Evolutionary conservation across 768 basidiomycete species (phyloP).

Genomic region (Lentinula edodes): DNA sequence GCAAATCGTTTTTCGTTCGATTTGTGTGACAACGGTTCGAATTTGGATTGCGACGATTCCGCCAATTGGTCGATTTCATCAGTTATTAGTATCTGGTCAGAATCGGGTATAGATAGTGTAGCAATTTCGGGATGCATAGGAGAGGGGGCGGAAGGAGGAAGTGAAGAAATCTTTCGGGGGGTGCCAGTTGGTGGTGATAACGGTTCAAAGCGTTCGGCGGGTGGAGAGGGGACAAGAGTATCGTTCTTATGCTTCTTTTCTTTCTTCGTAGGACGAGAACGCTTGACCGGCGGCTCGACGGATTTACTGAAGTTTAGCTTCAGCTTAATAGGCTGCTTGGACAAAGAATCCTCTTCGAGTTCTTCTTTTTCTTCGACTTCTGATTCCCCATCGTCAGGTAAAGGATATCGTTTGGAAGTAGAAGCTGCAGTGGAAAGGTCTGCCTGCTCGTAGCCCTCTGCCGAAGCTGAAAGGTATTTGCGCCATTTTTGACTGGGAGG

Average conservation of each 20-base stretch:
- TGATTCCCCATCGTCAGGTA: neutral
- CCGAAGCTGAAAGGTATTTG: neutral
- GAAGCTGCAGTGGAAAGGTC: neutral
- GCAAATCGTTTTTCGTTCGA: neutral
- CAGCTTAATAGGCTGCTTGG: neutral
- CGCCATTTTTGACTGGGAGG: slow-evolving; percentile 48
- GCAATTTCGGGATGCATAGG: slow-evolving; percentile 25
- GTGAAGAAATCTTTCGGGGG: neutral
- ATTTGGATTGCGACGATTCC: neutral
- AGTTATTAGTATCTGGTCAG: slow-evolving; percentile 8
- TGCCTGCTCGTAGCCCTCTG: neutral
- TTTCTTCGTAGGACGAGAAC: neutral
- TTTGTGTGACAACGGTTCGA: neutral
- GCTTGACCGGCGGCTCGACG: neutral
- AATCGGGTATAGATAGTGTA: slow-evolving; percentile 6
- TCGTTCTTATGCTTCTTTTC: neutral
- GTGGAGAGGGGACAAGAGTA: neutral
- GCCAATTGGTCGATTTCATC: neutral
- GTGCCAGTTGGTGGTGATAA: neutral
- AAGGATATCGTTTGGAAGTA: neutral
- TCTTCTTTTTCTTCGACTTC: slow-evolving; percentile 2
- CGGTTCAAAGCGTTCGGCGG: neutral
- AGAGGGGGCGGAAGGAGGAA: slow-evolving; percentile 11
- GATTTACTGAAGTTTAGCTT: neutral
- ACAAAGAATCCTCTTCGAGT: neutral